Conservation (phyloP, 2,329 filamentous ascomycete species). For the Zymoseptoria pseudotritici region DNA sequence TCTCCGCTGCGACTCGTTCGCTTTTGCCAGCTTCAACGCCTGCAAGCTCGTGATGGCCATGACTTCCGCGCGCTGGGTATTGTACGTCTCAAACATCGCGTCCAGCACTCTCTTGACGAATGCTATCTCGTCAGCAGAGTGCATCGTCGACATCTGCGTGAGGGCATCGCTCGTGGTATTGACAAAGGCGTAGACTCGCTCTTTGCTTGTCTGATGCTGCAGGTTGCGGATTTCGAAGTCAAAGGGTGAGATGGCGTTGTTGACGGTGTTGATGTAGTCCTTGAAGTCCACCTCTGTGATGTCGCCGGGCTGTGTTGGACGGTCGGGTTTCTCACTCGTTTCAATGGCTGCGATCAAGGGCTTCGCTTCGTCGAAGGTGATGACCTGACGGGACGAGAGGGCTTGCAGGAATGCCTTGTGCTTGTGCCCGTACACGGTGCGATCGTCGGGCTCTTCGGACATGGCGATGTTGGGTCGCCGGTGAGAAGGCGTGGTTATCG, state of each 20-base stretch:
- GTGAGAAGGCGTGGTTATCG: background rate
- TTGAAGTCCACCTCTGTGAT: slow-evolving; percentile 62
- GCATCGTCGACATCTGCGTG: slow-evolving; percentile 79
- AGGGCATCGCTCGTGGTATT: slow-evolving; percentile 80
- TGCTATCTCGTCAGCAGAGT: slow-evolving; percentile 73
- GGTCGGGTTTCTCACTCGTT: slow-evolving; percentile 47
- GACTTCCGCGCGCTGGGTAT: slow-evolving; percentile 69
- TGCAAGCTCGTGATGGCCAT: slow-evolving; percentile 76
- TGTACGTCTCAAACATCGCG: slow-evolving; percentile 84
- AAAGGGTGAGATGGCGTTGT: slow-evolving; percentile 65
- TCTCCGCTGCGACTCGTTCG: slow-evolving; percentile 25
- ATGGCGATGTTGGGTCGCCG: slow-evolving; percentile 5
- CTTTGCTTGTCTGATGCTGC: slow-evolving; percentile 56
- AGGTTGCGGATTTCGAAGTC: slow-evolving; percentile 81
- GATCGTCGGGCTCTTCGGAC: slow-evolving; percentile 10
- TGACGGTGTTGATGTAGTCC: slow-evolving; percentile 62
- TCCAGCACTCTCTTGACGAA: slow-evolving; percentile 85
- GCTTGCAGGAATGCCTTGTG: slow-evolving; percentile 89
- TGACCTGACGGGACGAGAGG: slow-evolving; percentile 67
- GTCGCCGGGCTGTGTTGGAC: slow-evolving; percentile 49
- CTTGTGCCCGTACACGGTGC: slow-evolving; percentile 48
- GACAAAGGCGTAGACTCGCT: slow-evolving; percentile 71
- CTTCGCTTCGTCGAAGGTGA: slow-evolving; percentile 68
- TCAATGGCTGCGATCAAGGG: slow-evolving; percentile 70
- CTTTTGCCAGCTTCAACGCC: slow-evolving; percentile 60